Percentiles rank a stretch among this genome's conserved stretches.
phyloP scores from a whole-genome alignment of 805 yeast species.

The Ogataea ramenticola region DNA sequence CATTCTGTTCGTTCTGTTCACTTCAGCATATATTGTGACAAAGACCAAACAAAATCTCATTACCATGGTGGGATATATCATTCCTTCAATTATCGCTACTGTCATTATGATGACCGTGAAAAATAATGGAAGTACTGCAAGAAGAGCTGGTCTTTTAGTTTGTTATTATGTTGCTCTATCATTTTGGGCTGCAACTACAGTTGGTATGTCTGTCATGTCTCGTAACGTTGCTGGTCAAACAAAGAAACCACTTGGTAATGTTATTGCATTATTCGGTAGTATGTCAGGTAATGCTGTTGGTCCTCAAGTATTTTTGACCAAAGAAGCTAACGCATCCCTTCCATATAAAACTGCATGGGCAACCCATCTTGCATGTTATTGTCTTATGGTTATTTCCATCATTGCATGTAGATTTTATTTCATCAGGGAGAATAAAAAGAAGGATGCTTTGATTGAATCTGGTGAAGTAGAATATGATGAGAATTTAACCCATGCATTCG shows the following conservation, averaged over 20 bases:
- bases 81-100: constrained; percentile 27
- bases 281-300: constrained; percentile 20
- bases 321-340: constrained; percentile 15
- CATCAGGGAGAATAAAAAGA: constrained; percentile 10
- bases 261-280: constrained; percentile 16
- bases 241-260: constrained; percentile 15
- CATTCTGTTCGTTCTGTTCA: constrained; percentile 15
- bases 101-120: constrained; percentile 19
- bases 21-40: constrained; percentile 16
- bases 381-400: background rate
- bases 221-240: constrained; percentile 26
- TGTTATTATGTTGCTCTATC: constrained; percentile 23
- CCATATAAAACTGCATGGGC: constrained; percentile 15
- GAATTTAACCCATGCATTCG: constrained; percentile 18
- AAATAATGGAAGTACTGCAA: constrained; percentile 9
- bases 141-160: constrained; percentile 20
- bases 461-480: constrained; percentile 4
- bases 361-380: constrained; percentile 3
- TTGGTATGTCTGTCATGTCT: constrained; percentile 4
- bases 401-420: constrained; percentile 5
- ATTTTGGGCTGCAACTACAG: constrained; percentile 18
- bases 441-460: constrained; percentile 5
- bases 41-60: constrained; percentile 13
- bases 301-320: constrained; percentile 18
- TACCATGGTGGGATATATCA: constrained; percentile 15